Evolutionary conservation across 176 grass and related monocot genomes (phyloP).

Genomic region (Oryza meridionalis): DNA sequence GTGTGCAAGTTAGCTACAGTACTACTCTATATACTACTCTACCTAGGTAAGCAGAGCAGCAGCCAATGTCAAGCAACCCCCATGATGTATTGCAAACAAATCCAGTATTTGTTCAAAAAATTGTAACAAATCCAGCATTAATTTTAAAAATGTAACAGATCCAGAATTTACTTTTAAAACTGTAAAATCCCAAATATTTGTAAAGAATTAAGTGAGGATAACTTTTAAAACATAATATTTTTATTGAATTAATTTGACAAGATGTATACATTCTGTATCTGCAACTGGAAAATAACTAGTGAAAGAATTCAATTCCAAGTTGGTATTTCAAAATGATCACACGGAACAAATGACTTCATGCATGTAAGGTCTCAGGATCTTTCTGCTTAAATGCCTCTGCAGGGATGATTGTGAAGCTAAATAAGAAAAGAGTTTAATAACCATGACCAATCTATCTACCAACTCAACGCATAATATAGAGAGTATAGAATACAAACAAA

Average conservation of each 20-base stretch:
- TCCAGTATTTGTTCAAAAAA: background rate
- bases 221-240: conserved; percentile 29
- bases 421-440: conserved; percentile 22
- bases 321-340: conserved; percentile 21
- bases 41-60: background rate
- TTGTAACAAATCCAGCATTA: background rate
- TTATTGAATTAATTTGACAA: background rate
- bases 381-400: conserved; percentile 13
- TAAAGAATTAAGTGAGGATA: background rate
- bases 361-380: background rate
- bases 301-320: conserved; percentile 1
- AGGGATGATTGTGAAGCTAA: background rate
- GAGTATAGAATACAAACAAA: conserved; percentile 17
- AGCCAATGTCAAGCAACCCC: conserved; percentile 3
- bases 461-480: background rate
- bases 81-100: background rate
- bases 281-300: background rate
- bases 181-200: background rate
- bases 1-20: background rate
- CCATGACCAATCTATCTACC: conserved; percentile 10
- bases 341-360: background rate
- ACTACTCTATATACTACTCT: background rate
- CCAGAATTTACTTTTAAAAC: background rate
- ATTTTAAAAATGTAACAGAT: background rate
- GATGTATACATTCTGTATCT: conserved; percentile 12